Evolutionary conservation across 768 basidiomycete genomes (phyloP), one percentile per base, ranked within the genome.

Genomic region (Lentinula lateritia): DNA sequence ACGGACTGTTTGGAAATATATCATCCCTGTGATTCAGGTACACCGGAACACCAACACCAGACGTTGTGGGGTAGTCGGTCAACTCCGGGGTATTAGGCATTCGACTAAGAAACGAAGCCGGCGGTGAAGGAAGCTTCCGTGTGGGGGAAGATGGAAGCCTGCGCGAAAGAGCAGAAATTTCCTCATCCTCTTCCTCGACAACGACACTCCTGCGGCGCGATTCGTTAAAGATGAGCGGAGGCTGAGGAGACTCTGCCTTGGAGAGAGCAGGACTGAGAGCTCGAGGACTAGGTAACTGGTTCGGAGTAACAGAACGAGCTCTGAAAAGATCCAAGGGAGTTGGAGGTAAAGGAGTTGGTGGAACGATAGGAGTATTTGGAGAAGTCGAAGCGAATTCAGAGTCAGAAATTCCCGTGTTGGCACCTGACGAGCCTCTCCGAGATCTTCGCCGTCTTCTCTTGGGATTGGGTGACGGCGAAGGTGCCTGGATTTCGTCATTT

Each of bases 141-240:
- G 76, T 74, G 36, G 77, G 76, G 58, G 79, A 82, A 1, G 82
- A 78, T 38, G 68, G 66, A 20, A 81, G 80, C 18, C 78, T 73
- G 32, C 71, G 73, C 58, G 72, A 75, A 64, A 78, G 77, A 38
- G 73, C 73, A 32, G 77, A 75, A 53, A 82, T 79, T 12, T 77
- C 74, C 60, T 88, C 87, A 42, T 90, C 88, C 46, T 88, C 86
- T 60, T 88, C 85, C 69, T 88, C 89, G 43, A 91, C 79, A 1
- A 90, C 75, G 28, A 88, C 80, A 68, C 88, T 87, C 66, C 89
- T 73, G 65, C 86, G 75, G 65, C 84, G 72, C 41, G 70, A 74
- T 32, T 32, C 43, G 16, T 34, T 56, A 8, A 52, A 43, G 10
- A 45, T 52, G 13, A 50, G 45, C 18, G 61, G 32, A 20, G 56